A percentile compares a stretch with the other conserved stretches of the same genome.
phyloP scores from a whole-genome alignment of 768 basidiomycete species.

The Nidularia pulvinata region DNA sequence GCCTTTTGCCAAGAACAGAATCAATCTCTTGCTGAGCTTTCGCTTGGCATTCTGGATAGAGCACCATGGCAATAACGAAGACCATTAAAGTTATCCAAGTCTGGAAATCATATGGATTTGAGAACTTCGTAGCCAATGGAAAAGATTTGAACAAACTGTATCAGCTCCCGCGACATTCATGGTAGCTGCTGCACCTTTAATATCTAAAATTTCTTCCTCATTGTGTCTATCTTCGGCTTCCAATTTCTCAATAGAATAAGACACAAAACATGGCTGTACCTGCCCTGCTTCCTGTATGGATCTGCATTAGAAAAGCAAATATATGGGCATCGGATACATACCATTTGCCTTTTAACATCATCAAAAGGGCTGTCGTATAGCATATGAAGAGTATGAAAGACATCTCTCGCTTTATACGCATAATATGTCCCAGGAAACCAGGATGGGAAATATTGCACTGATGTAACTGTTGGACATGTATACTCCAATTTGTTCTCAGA shows the following conservation, averaged over 20 bases:
- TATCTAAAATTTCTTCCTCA: background rate
- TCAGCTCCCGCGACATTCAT: background rate
- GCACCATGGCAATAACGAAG: conserved; percentile 27
- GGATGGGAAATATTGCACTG: background rate
- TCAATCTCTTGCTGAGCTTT: conserved; percentile 28
- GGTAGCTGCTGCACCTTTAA: background rate
- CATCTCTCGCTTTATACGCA: background rate
- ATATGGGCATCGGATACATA: background rate
- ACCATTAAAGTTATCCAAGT: background rate
- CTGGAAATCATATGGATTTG: background rate
- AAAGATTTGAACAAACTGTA: background rate
- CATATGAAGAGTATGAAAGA: background rate
- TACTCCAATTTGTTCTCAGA: background rate
- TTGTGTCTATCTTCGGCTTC: background rate
- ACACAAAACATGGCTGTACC: background rate
- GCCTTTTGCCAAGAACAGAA: conserved; percentile 18
- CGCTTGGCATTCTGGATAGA: conserved; percentile 23
- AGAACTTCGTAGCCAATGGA: background rate
- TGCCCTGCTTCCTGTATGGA: background rate
- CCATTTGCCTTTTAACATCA: background rate
- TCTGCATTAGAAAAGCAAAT: background rate
- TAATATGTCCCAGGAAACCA: background rate
- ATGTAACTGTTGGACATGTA: background rate
- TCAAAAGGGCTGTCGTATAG: background rate
- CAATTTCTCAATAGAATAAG: background rate